phyloP scores from a whole-genome alignment of 2,329 filamentous ascomycete genomes.

The Didymella lethalis region DNA sequence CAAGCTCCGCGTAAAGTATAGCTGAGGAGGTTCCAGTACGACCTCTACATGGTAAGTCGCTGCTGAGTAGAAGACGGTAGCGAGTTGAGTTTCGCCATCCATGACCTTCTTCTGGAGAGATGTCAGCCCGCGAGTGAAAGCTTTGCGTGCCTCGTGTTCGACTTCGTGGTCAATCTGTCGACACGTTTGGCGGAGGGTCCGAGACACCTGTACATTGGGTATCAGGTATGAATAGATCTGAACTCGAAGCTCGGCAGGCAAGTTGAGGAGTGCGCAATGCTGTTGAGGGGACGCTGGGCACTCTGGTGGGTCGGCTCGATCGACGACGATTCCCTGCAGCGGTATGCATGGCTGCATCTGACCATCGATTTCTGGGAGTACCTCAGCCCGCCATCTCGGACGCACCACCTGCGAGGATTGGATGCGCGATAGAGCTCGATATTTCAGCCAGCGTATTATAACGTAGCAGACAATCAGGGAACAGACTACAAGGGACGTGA shows the following conservation, averaged over 20 bases:
- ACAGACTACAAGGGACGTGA: neutral
- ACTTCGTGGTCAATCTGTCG: neutral
- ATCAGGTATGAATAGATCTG: neutral
- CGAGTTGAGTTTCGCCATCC: too few relatives aligned
- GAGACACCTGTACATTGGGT: neutral
- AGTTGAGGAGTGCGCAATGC: neutral
- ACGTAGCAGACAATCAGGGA: neutral
- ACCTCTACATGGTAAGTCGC: neutral
- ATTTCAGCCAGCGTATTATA: neutral
- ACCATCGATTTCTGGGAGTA: neutral
- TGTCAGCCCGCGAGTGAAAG: neutral
- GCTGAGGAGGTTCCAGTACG: neutral
- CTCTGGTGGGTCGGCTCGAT: neutral
- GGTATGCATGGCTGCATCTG: neutral
- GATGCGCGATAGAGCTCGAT: neutral
- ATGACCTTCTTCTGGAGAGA: neutral
- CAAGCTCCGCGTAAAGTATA: neutral
- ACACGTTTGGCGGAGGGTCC: neutral
- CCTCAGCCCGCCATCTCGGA: neutral
- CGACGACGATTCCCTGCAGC: neutral
- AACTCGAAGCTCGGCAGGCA: neutral
- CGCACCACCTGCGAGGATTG: neutral
- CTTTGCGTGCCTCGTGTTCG: neutral
- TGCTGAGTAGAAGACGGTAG: neutral
- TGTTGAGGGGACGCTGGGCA: neutral